phyloP scores from a whole-genome alignment of 2,329 filamentous ascomycete species.

The Dothistroma pini region DNA sequence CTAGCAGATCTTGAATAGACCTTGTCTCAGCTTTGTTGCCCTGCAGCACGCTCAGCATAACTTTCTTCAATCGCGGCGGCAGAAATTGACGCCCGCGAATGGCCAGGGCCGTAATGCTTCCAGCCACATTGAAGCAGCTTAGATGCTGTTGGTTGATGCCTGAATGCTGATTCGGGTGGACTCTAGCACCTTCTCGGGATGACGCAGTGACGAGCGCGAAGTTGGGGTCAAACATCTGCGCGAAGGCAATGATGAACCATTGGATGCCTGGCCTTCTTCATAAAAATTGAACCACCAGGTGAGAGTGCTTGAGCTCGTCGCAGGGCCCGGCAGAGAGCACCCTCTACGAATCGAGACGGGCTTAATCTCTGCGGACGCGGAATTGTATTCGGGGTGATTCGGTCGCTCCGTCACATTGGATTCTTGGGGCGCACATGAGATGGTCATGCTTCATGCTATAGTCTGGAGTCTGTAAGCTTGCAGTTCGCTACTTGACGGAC shows the following conservation, averaged over 20 bases:
- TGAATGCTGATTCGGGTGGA: not conserved
- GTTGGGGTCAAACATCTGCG: not conserved
- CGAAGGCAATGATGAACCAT: not conserved
- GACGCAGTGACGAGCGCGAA: not conserved
- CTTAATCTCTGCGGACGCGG: not conserved
- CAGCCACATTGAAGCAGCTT: not conserved
- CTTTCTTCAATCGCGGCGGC: not conserved
- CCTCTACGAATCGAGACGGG: not conserved
- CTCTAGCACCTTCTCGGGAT: not conserved
- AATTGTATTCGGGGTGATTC: too few species aligned
- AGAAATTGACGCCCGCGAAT: not conserved
- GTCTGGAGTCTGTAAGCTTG: too few species aligned
- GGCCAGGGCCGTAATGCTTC: not conserved
- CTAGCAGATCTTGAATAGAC: too few species aligned
- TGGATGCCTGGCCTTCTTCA: not conserved
- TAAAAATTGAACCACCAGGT: not conserved
- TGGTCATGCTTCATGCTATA: too few species aligned
- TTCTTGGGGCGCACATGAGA: too few species aligned
- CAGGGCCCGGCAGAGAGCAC: not conserved
- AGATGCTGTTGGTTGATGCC: not conserved
- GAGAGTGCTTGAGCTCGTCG: not conserved
- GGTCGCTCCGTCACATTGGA: too few species aligned
- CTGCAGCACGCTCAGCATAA: not conserved
- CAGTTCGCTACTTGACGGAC: too few species aligned
- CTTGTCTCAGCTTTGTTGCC: too few species aligned